Evolutionary conservation across 768 basidiomycete genomes (phyloP), one percentile per base, ranked within the genome.

Genomic region (Clavulina sp.): DNA sequence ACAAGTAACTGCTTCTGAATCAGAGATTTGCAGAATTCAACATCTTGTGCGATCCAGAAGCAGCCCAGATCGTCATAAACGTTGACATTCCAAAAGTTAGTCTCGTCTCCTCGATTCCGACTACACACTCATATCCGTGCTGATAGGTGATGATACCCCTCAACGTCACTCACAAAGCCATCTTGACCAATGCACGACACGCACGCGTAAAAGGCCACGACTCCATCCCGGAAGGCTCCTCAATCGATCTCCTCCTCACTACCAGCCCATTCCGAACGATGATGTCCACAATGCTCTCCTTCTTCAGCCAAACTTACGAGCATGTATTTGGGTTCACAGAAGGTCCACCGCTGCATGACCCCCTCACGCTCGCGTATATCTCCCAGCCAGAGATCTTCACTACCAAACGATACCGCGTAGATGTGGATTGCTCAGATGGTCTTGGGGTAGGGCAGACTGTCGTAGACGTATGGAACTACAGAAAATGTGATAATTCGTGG

Each of bases 291-390:
- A 66, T 88, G 16, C 70, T 91, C 55, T 70, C 63, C 48, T 86
- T 75, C 65, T 91, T 92, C 59, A 78, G 81, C 4, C 72, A 75
- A 3, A 56, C 77, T 2, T 88, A 91, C 65, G 74, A 76, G 59
- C 66, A 73, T 2, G 79, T 78, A 0, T 92, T 87, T 56, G 77
- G 76, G n/a, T 92, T 92, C 62, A 62, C 70, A n/a, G 71, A 82
- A 31, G 88, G 86, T 0, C 89, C 89, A 4, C 89, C 89, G 2
- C 68, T 91, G 2, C 89, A 93, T 56, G 89, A 92, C 58, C 77
- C 85, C 0, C 69, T 92, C 32, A 85, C 88, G 0, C 68, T 91
- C 43, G 81, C 78, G 6, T 91, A 84, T 55, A 69, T 88, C 32
- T 73, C 77, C 1, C 63, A 65, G n/a, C 84, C 85, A 0, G 70